phyloP scores from a whole-genome alignment of 164 flowering plant species.

The Tetracentron sinense region DNA sequence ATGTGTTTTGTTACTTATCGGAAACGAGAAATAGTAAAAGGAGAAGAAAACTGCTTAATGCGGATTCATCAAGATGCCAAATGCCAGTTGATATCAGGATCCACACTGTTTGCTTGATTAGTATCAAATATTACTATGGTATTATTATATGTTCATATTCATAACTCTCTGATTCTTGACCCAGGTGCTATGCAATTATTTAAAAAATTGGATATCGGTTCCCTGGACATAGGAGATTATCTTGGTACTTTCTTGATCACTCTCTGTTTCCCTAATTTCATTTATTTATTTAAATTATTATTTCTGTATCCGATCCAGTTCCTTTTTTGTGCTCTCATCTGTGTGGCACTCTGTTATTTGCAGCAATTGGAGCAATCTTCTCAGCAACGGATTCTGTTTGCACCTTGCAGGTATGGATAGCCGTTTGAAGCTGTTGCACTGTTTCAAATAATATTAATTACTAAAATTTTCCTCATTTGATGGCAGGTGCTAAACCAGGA shows the following conservation, averaged over 20 bases:
- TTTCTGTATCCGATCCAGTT: neutral
- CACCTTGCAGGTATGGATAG: conserved; percentile 66
- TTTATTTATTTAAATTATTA: neutral
- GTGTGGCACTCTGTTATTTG: neutral
- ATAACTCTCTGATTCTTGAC: conserved; percentile 11
- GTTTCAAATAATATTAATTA: neutral
- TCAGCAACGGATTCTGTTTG: conserved; percentile 93
- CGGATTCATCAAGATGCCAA: neutral
- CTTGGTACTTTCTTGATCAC: conserved; percentile 32
- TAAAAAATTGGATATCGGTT: conserved; percentile 39
- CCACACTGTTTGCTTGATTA: neutral
- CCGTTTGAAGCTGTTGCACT: neutral
- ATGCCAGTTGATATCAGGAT: neutral
- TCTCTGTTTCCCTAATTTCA: neutral
- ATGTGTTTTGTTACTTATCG: too few relatives aligned
- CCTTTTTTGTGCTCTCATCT: neutral
- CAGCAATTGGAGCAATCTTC: conserved; percentile 88
- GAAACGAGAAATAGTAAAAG: neutral
- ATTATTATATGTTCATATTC: neutral
- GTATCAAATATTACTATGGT: neutral
- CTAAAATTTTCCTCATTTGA: conserved; percentile 10
- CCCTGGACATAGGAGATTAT: conserved; percentile 46
- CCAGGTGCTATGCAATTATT: conserved; percentile 46
- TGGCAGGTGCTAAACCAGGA: conserved; percentile 78
- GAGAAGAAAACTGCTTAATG: neutral